Conservation (phyloP, 2,329 filamentous ascomycete species). For the Ceratocystiopsis minuta region DNA sequence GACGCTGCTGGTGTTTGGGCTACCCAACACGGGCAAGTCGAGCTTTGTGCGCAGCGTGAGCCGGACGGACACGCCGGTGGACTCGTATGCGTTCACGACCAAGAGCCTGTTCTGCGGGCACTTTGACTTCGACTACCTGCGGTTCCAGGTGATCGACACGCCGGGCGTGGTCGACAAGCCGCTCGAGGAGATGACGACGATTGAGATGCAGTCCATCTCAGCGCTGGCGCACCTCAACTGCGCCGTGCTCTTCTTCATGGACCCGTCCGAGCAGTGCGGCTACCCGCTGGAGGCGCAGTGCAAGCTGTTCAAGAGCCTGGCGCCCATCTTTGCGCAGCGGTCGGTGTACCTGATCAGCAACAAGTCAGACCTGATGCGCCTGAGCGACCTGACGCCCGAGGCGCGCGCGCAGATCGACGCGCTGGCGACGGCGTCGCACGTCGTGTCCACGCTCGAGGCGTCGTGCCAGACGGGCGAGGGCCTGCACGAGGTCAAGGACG, state of each 20-base stretch:
- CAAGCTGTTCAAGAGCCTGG: slow-evolving; percentile 88
- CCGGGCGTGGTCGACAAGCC: slow-evolving; percentile 97
- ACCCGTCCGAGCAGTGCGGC: slow-evolving; percentile 89
- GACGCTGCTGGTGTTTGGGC: slow-evolving; percentile 89
- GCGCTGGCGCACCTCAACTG: slow-evolving; percentile 93
- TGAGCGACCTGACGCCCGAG: slow-evolving; percentile 69
- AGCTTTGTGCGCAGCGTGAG: slow-evolving; percentile 88
- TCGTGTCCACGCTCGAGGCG: slow-evolving; percentile 82
- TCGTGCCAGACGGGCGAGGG: slow-evolving; percentile 93
- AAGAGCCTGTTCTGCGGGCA: slow-evolving; percentile 95
- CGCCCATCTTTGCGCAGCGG: slow-evolving; percentile 93
- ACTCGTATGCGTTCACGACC: slow-evolving; percentile 91
- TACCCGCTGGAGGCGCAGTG: slow-evolving; percentile 89
- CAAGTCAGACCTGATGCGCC: slow-evolving; percentile 86
- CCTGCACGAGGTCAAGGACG: slow-evolving; percentile 87
- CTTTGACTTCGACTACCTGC: slow-evolving; percentile 89
- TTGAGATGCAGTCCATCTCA: slow-evolving; percentile 97
- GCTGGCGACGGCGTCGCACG: slow-evolving; percentile 33
- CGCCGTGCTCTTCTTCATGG: slow-evolving; percentile 95
- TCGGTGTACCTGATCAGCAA: slow-evolving; percentile 93
- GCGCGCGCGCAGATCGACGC: slow-evolving; percentile 35
- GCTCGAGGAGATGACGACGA: slow-evolving; percentile 98
- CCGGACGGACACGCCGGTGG: slow-evolving; percentile 86
- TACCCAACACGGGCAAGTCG: slow-evolving; percentile 95
- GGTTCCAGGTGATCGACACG: slow-evolving; percentile 77